These are phyloP conservation scores for Beauveria pseudobassiana DNA, from an alignment of 2,329 filamentous ascomycete species.

Conservation along the genomic window DNA sequence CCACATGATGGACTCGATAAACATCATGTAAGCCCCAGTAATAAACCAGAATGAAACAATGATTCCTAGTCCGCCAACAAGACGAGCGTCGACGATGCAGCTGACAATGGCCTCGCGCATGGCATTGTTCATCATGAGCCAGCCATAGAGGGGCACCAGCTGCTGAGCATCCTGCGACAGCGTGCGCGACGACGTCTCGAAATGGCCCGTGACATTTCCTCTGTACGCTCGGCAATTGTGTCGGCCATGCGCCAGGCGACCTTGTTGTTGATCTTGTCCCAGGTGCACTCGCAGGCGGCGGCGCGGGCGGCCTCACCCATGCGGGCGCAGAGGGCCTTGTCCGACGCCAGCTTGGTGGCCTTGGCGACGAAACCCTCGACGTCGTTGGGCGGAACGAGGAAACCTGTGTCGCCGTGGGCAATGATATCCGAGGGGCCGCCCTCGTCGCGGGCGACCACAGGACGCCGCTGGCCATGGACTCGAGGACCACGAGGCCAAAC, in stretches of 20 bases:
- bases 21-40: slow-evolving; percentile 41
- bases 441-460: slow-evolving; percentile 61
- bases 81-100: slow-evolving; percentile 34
- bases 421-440: slow-evolving; percentile 64
- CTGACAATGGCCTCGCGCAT: slow-evolving; percentile 28
- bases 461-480: slow-evolving; percentile 64
- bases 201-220: slow-evolving; percentile 19
- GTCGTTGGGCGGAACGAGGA: slow-evolving; percentile 52
- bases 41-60: slow-evolving; percentile 43
- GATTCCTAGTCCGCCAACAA: slow-evolving; percentile 37
- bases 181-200: slow-evolving; percentile 11
- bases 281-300: slow-evolving; percentile 57
- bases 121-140: slow-evolving; percentile 35
- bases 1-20: slow-evolving; percentile 38
- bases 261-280: slow-evolving; percentile 65
- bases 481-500: slow-evolving; percentile 62
- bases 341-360: slow-evolving; percentile 40
- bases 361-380: slow-evolving; percentile 49
- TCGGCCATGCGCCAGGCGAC: slow-evolving; percentile 58
- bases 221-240: slow-evolving; percentile 40
- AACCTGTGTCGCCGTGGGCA: slow-evolving; percentile 51
- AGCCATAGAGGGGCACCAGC: slow-evolving; percentile 34
- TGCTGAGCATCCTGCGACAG: slow-evolving; percentile 20
- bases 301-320: slow-evolving; percentile 43
- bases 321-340: slow-evolving; percentile 33